Percentiles rank a stretch among this genome's conserved stretches.
phyloP scores from a whole-genome alignment of 495 filamentous ascomycete genomes.

The Neurospora terricola region DNA sequence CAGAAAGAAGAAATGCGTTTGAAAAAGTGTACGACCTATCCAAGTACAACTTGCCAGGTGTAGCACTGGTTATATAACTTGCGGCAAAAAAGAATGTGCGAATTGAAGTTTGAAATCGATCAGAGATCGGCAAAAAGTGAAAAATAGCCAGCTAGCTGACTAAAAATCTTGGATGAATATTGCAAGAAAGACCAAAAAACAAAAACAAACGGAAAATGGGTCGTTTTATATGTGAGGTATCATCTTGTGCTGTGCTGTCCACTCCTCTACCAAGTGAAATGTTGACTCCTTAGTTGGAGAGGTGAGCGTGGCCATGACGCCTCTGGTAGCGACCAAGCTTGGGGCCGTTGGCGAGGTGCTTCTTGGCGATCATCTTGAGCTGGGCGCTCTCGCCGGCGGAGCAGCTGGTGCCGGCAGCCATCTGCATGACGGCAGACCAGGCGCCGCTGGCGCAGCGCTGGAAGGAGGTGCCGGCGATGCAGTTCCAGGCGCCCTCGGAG shows the following conservation, averaged over 20 bases:
- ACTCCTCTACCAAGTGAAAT: no score
- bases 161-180: background rate
- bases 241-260: background rate
- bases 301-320: background rate
- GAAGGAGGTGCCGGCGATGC: slow-evolving; percentile 49
- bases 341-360: background rate
- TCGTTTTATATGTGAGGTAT: background rate
- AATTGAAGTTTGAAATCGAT: background rate
- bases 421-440: slow-evolving; percentile 43
- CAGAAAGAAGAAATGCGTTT: background rate
- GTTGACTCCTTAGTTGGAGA: background rate
- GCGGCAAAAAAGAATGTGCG: background rate
- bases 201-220: background rate
- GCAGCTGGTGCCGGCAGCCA: slow-evolving; percentile 54
- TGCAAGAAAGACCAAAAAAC: background rate
- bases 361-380: slow-evolving; percentile 23
- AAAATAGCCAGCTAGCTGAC: background rate
- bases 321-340: background rate
- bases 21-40: background rate
- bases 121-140: background rate
- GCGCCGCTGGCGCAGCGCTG: slow-evolving; percentile 54
- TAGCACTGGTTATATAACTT: background rate
- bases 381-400: slow-evolving; percentile 37
- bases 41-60: background rate
- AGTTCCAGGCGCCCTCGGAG: slow-evolving; percentile 53